Evolutionary conservation across 140 eudicot species (phyloP).

Genomic region (Oenanthe javanica): DNA sequence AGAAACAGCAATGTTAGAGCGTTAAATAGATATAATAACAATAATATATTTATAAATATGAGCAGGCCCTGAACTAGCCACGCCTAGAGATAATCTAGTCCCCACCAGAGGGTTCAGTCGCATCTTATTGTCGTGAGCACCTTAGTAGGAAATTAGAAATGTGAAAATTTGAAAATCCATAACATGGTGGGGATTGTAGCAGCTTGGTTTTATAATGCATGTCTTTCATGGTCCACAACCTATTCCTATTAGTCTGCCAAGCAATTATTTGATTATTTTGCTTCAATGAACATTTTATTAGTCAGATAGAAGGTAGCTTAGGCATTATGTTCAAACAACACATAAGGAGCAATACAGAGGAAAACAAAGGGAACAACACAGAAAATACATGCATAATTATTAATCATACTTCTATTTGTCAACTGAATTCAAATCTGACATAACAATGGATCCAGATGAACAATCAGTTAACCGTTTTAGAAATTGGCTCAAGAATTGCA

Average conservation of each 20-base stretch:
- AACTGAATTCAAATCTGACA: not conserved
- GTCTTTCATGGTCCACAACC: conserved; percentile 5
- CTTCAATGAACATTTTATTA: not conserved
- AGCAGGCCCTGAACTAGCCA: conserved; percentile 2
- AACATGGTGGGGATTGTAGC: conserved; percentile 1
- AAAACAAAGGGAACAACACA: not conserved
- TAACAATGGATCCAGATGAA: not conserved
- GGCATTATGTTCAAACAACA: not conserved
- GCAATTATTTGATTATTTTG: conserved; percentile 5
- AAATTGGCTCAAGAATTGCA: conserved; percentile 17
- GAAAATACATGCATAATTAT: not conserved
- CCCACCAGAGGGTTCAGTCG: not conserved
- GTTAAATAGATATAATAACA: too few species aligned
- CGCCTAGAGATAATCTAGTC: not conserved
- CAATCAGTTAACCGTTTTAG: conserved; percentile 6
- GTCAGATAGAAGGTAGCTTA: not conserved
- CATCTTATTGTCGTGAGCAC: not conserved
- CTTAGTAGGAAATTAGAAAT: not conserved
- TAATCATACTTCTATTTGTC: not conserved
- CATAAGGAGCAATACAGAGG: not conserved
- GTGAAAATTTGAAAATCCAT: not conserved
- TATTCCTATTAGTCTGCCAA: not conserved
- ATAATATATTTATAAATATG: not conserved
- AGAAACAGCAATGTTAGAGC: too few species aligned
- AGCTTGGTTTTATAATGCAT: conserved; percentile 5